Evolutionary conservation across 2,329 filamentous ascomycete species (phyloP), one percentile per base, ranked within the genome.

Genomic region (Herpotrichia juniperi): DNA sequence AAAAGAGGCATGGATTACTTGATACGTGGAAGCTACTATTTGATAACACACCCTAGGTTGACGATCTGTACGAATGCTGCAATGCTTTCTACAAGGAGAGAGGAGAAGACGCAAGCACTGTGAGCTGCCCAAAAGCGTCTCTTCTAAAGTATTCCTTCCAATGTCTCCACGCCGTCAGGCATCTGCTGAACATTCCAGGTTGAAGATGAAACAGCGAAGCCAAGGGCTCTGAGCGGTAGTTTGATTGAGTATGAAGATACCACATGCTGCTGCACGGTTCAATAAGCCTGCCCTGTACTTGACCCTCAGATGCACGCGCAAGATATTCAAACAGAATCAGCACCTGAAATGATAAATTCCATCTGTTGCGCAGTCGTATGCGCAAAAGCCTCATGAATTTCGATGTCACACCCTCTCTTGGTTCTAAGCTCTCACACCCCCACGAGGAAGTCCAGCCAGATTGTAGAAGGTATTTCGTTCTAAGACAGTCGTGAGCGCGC

Each of bases 401-500:
- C 48, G 40, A 63, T 73, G 68, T 72, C 56, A 72, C 78, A 74
- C 71, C 69, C 66, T 69, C 70, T 73, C 70, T 74, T 62, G 69
- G 61, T 71, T 75, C 76, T 73, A 67, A 65, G 59, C 73, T 68
- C 61, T 68, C 72, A 74, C 56, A 57, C 72, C 69, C n/a, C 61
- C 74, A 57, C 69, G 61, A 81, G 83, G 80, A 87, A 73, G 69
- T 74, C 67, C 68, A 75, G 69, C 67, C 68, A 76, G 76, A 59
- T 62, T 89, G 69, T 66, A 76, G 72, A 86, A 84, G 87, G 82
- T 80, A 79, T 77, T 76, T 80, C 85, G 81, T 74, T 89, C 90
- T 96, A 91, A 89, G 93, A 89, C 90, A 83, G 90, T 92, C 91
- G 87, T 93, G 92, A 99, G 94, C 94, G 91, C 93, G 93, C 90